These are phyloP conservation scores for Fagopyrum tataricum DNA, from an alignment of 148 eudicot genomes.

Conservation along the genomic window DNA sequence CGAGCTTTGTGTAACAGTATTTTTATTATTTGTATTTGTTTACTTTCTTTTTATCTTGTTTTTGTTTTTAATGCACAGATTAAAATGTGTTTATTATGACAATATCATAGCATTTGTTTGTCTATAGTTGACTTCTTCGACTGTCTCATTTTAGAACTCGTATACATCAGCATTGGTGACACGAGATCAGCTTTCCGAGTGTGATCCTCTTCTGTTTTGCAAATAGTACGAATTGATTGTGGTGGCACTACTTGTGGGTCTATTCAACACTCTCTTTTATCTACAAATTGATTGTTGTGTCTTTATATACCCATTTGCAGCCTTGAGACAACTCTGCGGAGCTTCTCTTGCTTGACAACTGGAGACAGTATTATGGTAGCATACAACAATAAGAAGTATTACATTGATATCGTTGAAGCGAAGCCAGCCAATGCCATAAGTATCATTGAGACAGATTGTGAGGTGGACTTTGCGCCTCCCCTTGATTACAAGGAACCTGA, in stretches of 20 bases:
- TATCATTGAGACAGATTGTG: conserved; percentile 95
- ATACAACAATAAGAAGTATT: conserved; percentile 83
- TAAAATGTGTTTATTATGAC: neutral
- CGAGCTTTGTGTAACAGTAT: neutral
- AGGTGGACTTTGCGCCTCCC: conserved; percentile 98
- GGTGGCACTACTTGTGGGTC: neutral
- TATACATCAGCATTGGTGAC: too few species aligned
- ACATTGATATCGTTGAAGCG: conserved; percentile 79
- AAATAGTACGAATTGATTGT: too few species aligned
- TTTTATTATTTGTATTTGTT: neutral
- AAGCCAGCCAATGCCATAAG: conserved; percentile 73
- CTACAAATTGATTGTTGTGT: neutral
- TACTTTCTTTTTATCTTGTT: neutral
- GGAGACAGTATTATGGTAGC: conserved; percentile 96
- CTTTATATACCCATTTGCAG: conserved; percentile 34
- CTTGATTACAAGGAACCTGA: conserved; percentile 95
- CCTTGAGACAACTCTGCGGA: conserved; percentile 88
- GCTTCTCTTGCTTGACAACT: conserved; percentile 88
- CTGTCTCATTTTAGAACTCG: too few species aligned
- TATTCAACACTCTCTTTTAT: neutral
- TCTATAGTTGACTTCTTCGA: too few species aligned
- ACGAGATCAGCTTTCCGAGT: too few species aligned
- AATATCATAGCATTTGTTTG: too few species aligned
- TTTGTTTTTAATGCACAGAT: too few species aligned
- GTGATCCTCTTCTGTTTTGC: too few species aligned